These are phyloP conservation scores for Ampelocalamus luodianensis DNA, from an alignment of 176 grass and related monocot genomes.

Conservation along the genomic window DNA sequence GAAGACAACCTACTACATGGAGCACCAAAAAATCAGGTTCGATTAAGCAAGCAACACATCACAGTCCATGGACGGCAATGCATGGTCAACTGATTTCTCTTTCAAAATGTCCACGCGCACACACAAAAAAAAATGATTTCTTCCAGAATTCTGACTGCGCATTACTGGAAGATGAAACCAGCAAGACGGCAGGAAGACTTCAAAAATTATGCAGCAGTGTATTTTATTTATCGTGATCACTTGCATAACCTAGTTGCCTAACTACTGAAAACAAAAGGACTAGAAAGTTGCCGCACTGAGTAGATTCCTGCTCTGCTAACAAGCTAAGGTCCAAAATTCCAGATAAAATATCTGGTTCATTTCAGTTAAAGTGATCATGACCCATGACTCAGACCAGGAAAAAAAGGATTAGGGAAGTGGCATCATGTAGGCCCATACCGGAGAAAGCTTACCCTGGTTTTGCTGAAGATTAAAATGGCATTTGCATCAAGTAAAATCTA, in stretches of 20 bases:
- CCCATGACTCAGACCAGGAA: not conserved
- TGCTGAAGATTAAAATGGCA: not conserved
- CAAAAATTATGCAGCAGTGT: too few species aligned
- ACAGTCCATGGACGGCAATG: not conserved
- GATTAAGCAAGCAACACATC: not conserved
- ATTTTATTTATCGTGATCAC: not conserved
- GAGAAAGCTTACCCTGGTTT: not conserved
- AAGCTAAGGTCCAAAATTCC: conserved; percentile 39
- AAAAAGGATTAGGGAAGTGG: not conserved
- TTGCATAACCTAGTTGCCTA: conserved; percentile 22
- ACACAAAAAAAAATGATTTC: too few species aligned
- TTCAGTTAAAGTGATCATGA: not conserved
- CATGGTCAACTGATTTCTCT: conserved; percentile 29
- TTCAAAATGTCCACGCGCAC: not conserved
- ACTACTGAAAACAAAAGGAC: conserved; percentile 42
- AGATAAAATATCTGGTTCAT: conserved; percentile 15
- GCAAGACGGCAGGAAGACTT: too few species aligned
- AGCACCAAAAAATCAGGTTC: not conserved
- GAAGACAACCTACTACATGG: not conserved
- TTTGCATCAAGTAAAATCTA: not conserved
- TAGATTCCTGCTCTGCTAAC: conserved; percentile 32
- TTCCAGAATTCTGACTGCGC: too few species aligned
- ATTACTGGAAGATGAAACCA: too few species aligned
- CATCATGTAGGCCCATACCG: conserved; percentile 10
- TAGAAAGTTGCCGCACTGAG: not conserved